These are phyloP conservation scores for Wickerhamiella nectarea DNA, from an alignment of 805 yeast species.

Conservation along the genomic window DNA sequence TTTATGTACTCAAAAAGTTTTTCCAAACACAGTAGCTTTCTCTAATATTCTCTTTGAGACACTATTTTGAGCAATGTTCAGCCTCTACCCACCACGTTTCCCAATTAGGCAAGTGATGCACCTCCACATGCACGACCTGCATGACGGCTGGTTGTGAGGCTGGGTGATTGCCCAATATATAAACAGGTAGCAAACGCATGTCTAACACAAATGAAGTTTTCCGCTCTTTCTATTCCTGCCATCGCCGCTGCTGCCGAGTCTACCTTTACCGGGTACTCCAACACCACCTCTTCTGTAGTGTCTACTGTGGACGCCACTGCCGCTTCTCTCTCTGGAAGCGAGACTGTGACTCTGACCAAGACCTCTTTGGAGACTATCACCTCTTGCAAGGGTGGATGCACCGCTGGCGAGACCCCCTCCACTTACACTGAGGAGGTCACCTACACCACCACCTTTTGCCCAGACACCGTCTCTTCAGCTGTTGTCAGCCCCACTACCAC, in stretches of 20 bases:
- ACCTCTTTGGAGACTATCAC: conserved; percentile 36
- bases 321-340: neutral
- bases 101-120: neutral
- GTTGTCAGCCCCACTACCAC: neutral
- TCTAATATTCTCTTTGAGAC: no score
- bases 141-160: neutral
- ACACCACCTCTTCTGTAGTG: neutral
- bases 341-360: conserved; percentile 1
- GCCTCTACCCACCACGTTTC: neutral
- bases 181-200: neutral
- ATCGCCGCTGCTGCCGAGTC: conserved; percentile 1
- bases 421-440: neutral
- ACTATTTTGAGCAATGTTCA: no score
- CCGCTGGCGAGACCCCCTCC: neutral
- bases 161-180: neutral
- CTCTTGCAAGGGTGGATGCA: conserved; percentile 15
- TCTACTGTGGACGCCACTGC: neutral
- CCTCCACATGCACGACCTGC: neutral
- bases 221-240: conserved; percentile 3
- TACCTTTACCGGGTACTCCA: neutral
- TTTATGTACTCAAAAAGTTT: no score
- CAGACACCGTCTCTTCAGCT: neutral
- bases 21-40: no score
- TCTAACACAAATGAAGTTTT: conserved; percentile 3
- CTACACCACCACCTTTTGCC: conserved; percentile 1